Evolutionary conservation across 73 alveolate species (phyloP), one percentile per base, ranked within the genome.

Genomic region (Symbiodinium pilosum): DNA sequence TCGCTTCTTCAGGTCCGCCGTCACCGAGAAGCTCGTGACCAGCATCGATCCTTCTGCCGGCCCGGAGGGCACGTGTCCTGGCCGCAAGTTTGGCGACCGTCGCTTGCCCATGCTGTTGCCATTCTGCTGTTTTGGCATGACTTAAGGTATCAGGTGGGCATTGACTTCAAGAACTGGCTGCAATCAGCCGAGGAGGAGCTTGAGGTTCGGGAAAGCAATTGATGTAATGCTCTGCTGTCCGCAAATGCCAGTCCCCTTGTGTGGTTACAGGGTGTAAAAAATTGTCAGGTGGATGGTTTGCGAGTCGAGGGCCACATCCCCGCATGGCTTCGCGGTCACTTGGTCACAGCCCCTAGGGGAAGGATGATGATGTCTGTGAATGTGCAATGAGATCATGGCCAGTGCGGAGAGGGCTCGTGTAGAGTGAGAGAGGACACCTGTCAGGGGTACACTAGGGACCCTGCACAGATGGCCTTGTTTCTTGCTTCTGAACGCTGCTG

Each of bases 101-200:
- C 6, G 14, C 59, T 47, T 47, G 59, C 59, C 21, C 59, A 47
- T 16, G 71, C 71, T 21, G 71, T 21, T 28, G 87, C 52, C 87
- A 7, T 34, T 77, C n/a, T n/a, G 69, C 8, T 40, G 44, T n/a
- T n/a, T n/a, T n/a, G n/a, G n/a, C n/a, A n/a, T n/a, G n/a, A n/a
- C 41, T 6, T 3, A 47, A 89, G 96, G 96, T 92, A 92, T 83
- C 98, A 92, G 59, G 98, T 92, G 81, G 98, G 98, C 47, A 92
- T 92, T 39, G 98, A 92, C 98, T 92, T 92, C 98, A 69, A 92
- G 83, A 75, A 75, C 91, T 92, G 98, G 98, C 43, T 92, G 88
- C 98, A 92, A 83, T 92, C 98, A 3, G 98, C 98, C 41, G 43
- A 69, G 34, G 98, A 92, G 43, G 98, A 92, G 83, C 42, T 92